phyloP scores from a whole-genome alignment of 192 early-diverging fungal genomes.

The Backusella westeae region DNA sequence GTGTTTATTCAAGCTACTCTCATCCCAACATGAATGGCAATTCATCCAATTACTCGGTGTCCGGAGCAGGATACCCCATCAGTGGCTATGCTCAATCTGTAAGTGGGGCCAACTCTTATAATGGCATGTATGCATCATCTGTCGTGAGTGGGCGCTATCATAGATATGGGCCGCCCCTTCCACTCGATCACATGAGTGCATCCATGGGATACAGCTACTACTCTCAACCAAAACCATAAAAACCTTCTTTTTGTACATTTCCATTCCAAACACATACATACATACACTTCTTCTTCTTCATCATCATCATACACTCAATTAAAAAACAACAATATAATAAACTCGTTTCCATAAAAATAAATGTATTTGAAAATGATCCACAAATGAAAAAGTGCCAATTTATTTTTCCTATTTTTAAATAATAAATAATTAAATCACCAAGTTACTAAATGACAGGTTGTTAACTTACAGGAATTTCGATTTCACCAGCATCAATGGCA shows the following conservation, averaged over 20 bases:
- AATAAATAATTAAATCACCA: too few species aligned
- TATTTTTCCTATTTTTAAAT: neutral
- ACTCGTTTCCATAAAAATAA: neutral
- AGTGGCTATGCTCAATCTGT: neutral
- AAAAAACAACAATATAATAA: neutral
- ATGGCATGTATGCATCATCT: neutral
- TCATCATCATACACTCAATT: neutral
- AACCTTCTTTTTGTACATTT: neutral
- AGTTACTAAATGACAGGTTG: too few species aligned
- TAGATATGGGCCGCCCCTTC: neutral
- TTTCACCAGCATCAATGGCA: constrained; percentile 84
- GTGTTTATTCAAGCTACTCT: neutral
- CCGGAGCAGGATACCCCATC: neutral
- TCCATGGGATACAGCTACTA: neutral
- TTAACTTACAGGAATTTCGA: constrained; percentile 57
- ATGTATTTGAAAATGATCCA: neutral
- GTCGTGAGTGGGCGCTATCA: neutral
- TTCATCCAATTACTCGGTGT: neutral
- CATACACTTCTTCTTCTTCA: neutral
- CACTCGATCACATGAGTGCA: neutral
- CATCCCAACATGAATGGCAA: neutral
- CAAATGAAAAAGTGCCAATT: neutral
- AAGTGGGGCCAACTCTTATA: neutral
- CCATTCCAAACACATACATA: neutral
- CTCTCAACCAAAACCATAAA: neutral